Base-by-base conservation (phyloP, 2,329 filamentous ascomycete species). In the Plenodomus biglobosus region DNA sequence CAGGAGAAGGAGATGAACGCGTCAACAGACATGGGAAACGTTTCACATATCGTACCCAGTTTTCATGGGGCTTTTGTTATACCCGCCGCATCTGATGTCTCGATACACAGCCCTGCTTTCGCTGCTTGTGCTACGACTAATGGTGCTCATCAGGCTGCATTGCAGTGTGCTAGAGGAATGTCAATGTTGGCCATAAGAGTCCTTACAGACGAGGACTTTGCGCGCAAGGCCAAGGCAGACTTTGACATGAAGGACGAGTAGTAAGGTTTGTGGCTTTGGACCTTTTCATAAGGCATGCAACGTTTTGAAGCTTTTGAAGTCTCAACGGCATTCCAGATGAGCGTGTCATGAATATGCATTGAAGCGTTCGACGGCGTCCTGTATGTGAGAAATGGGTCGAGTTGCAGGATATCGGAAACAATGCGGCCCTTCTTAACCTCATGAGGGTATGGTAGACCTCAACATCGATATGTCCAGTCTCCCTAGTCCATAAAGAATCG, bases 1-100 rank as follows among this genome's bases (percentile, higher is more conserved):
- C 65, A 72, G 27, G 68, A 75, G 0, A 71, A 74, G 40, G 64
- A 73, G 1, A 60, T 76, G 47, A 71, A 69, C 1, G 52, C 45
- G 15, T 55, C 48, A 3, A 55, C 56, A 7, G 56, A 59, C 17
- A 51, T 52, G 54, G 54, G 54, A 6, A 59, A 59, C 22, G 52
- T 57, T 15, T 53, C 52, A 4, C 52, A 55, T 38, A 40, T 52
- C 17, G 43, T 55, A 13, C 56, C 56, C n/a, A 54, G 52, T 42
- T 75, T 81, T 41, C 78, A 81, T 52, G 75, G 76, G 3, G 75
- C 72, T 24, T 80, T 81, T 48, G 68, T 64, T 1, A 77, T 81
- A 27, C 69, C 74, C 0, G 67, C 72, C 1, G 56, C 48, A 1
- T 44, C 67, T 0, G 66, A 72, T 11, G 72, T 73, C 19, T 71